Evolutionary conservation across 345 rosid genomes (phyloP), one percentile per base, ranked within the genome.

Genomic region (Linum trigynum): DNA sequence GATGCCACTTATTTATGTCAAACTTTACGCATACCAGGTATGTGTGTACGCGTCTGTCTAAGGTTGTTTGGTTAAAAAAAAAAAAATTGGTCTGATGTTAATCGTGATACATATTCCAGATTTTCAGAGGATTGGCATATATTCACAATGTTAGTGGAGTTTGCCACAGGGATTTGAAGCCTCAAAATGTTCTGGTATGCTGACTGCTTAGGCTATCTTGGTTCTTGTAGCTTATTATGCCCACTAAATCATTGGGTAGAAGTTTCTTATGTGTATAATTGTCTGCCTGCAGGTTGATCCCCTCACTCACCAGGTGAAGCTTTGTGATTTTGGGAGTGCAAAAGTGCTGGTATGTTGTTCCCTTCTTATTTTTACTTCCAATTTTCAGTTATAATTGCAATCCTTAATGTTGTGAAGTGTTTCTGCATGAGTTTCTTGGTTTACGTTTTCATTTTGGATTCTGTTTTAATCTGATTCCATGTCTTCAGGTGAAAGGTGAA

Each of bases 1-100:
- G 71, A 86, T 86, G 96, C 96, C 96, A 2, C 79, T 89, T 48
- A 75, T 86, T 66, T 84, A 78, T 78, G 91, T 89, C 67, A 89
- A 89, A 70, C 86, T 90, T 41, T 85, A 90, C 70, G 77, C 86
- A 37, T 90, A 90, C 74, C 96, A 90, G 72, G 96, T 89, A 78
- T 57, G 82, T 36, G 38, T 41, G 36, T 23, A 8, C 38, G 6
- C 61, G 5, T 37, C 23, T 9, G 12, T 7, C 53, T 48, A 48
- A 48, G 12, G 53, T 48, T 48, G 1, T 12, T 1, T 48, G 53
- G 53, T 48, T 48, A 10, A 43, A 1, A 48, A 9, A 48, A 48
- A 23, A 0, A 9, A 41, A 8, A 0, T 9, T 15, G 14, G 2
- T 45, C 48, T 61, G 56, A 55, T 67, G 11, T 67, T 68, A 53